Conservation (phyloP, 2,329 filamentous ascomycete genomes). For the Cryoendolithus antarcticus region DNA sequence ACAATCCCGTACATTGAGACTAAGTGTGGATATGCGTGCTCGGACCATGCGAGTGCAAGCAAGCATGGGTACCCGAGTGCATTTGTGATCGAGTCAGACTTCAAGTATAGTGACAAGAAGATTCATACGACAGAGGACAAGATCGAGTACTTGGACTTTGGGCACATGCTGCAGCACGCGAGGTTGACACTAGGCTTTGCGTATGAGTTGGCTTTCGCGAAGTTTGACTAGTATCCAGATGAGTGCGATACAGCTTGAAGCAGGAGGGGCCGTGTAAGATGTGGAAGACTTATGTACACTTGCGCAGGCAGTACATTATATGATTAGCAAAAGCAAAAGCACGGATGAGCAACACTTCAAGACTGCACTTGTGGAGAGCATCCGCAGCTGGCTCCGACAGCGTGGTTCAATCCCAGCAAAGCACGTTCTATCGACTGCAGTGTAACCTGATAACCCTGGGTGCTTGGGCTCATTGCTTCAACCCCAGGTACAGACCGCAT, state of each 20-base stretch:
- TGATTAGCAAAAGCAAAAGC: constrained; percentile 15
- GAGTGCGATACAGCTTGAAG: no score
- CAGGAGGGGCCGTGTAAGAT: no score
- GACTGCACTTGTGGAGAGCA: no score
- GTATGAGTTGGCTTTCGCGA: constrained; percentile 70
- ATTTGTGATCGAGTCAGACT: constrained; percentile 64
- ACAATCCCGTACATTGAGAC: constrained; percentile 76
- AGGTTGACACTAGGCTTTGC: constrained; percentile 71
- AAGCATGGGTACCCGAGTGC: constrained; percentile 64
- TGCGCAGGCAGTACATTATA: constrained; percentile 9
- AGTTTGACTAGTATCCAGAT: constrained; percentile 39
- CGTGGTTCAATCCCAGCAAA: no score
- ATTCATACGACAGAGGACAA: constrained; percentile 60
- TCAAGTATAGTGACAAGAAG: constrained; percentile 50
- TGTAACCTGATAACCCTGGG: no score
- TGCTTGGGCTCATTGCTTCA: no score
- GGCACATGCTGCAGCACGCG: constrained; percentile 87
- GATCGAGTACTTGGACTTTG: constrained; percentile 63
- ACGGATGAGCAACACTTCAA: background rate
- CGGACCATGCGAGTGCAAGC: constrained; percentile 60
- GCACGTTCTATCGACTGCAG: no score
- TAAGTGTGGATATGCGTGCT: constrained; percentile 78
- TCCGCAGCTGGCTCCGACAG: no score
- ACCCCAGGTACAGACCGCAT: no score
- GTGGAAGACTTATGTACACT: no score